These are phyloP conservation scores for Monosporascus sp. DNA, from an alignment of 2,329 filamentous ascomycete genomes.

Conservation along the genomic window DNA sequence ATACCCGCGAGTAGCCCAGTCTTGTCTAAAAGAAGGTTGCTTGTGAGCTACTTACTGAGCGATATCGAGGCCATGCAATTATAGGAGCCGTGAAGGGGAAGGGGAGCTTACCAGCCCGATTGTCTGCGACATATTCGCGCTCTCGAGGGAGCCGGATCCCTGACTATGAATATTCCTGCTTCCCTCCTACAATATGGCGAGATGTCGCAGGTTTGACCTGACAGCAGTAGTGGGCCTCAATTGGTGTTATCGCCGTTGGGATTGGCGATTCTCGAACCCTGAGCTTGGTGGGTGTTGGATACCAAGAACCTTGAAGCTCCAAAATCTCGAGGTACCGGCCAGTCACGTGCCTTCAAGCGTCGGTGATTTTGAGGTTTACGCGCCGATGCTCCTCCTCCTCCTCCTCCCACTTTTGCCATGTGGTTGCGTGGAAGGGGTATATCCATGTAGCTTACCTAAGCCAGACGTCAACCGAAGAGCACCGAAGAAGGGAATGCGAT, in stretches of 20 bases:
- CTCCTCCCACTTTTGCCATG: neutral
- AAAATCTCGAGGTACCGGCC: neutral
- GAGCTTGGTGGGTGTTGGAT: constrained; percentile 3
- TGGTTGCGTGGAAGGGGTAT: neutral
- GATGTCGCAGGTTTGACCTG: neutral
- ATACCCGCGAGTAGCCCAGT: constrained; percentile 91
- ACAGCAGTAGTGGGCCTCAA: neutral
- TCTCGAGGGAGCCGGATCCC: constrained; percentile 19
- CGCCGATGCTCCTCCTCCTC: constrained; percentile 4
- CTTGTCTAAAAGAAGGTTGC: constrained; percentile 59
- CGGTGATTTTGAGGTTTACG: neutral
- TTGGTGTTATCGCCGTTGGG: constrained; percentile 1
- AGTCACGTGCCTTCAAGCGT: neutral
- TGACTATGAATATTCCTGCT: constrained; percentile 9
- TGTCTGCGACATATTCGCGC: constrained; percentile 67
- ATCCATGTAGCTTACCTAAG: neutral
- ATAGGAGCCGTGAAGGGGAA: constrained; percentile 3
- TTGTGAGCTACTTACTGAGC: neutral
- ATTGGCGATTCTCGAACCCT: constrained; percentile 2
- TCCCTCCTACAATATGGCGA: constrained; percentile 23
- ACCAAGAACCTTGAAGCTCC: neutral
- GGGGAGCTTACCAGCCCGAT: constrained; percentile 61
- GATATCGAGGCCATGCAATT: neutral
- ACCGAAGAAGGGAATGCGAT: constrained; percentile 19
- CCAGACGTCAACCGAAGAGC: neutral